Evolutionary conservation across 192 early-diverging fungal species (phyloP), one percentile per base, ranked within the genome.

Genomic region (Backusella macrospora): DNA sequence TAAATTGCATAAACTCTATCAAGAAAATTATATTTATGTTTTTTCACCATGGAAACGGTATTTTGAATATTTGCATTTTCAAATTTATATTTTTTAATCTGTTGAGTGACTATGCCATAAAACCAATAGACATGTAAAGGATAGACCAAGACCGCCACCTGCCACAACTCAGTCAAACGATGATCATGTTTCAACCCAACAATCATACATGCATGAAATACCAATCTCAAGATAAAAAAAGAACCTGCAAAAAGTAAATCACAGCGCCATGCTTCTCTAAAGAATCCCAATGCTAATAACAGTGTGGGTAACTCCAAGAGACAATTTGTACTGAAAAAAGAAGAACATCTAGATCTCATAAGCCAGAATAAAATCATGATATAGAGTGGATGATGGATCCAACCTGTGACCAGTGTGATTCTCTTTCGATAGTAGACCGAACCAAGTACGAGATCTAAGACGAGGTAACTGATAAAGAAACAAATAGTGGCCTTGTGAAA

Each of bases 301-400:
- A 86, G 63, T 1, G 90, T 90, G 0, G 90, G 90, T 8, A 86
- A 37, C 63, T 91, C 90, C 46, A 90, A 78, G 62, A 89, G 78
- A 38, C 83, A 78, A 62, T 83, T 75, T 6, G 86, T 42, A n/a
- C 80, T 79, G 45, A 89, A 76, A 39, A 84, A 82, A 4, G 82
- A 81, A 29, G 82, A 76, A 0, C 65, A 68, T 15, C 46, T 39
- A 21, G 45, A 64, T 6, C 42, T 62, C 23, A 80, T 52, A 18
- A 80, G 48, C 71, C 75, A 80, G 37, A 75, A 59, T 0, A 76
- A 47, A 18, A 86, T 76, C 70, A 81, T 76, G 9, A 82, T 48
- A 71, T 88, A 91, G 14, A 91, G 59, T 9, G 79, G 75, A 55
- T 91, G 90, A 76, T 91, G 90, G 37, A 90, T 80, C 73, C 86